Conservation (phyloP, 2,329 filamentous ascomycete genomes). For the Diaporthe longicolla region DNA sequence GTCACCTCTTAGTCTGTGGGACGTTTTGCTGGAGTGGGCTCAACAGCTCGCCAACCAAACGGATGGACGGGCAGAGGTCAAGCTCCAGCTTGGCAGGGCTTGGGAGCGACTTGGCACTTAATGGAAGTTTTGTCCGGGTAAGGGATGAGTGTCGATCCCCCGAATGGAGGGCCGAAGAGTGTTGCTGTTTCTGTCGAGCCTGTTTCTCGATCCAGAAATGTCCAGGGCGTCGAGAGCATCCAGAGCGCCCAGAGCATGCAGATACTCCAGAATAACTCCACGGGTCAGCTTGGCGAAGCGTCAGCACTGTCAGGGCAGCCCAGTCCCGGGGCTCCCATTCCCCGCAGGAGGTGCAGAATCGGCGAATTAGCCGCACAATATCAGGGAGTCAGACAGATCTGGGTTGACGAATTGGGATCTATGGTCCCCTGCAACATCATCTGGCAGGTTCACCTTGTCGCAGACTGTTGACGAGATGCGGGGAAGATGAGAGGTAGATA, state of each 20-base stretch:
- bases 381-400: conserved; percentile 25
- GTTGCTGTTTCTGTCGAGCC: conserved; percentile 27
- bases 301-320: conserved; percentile 22
- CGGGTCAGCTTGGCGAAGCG: conserved; percentile 3
- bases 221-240: too few species aligned
- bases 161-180: conserved; percentile 21
- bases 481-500: conserved; percentile 28
- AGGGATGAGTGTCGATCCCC: conserved; percentile 35
- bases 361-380: conserved; percentile 9
- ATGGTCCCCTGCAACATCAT: conserved; percentile 18
- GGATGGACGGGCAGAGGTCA: conserved; percentile 11
- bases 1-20: conserved; percentile 37
- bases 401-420: background rate
- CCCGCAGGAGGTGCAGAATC: background rate
- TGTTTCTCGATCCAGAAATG: background rate
- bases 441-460: conserved; percentile 8
- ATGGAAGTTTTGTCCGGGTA: conserved; percentile 25
- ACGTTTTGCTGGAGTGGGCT: conserved; percentile 30
- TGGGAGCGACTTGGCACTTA: conserved; percentile 33
- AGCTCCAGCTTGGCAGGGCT: conserved; percentile 37
- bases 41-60: conserved; percentile 28
- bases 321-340: background rate
- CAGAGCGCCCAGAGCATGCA: background rate
- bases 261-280: conserved; percentile 13
- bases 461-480: conserved; percentile 19